Evolutionary conservation across 192 early-diverging fungal species (phyloP).

Genomic region (Funneliformis geosporum): DNA sequence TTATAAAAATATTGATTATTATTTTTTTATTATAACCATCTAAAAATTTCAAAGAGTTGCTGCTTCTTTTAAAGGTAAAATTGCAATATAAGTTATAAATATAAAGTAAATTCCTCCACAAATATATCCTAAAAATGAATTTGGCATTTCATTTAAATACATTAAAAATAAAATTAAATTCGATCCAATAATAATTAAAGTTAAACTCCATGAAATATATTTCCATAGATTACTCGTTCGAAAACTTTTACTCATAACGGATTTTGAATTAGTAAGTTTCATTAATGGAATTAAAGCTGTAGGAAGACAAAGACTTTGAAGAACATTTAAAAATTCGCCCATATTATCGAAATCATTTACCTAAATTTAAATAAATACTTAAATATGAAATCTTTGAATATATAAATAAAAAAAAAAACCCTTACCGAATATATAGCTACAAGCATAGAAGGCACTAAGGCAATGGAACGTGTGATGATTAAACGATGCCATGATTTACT

Average conservation of each 20-base stretch:
- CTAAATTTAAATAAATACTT: neutral
- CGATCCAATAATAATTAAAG: slow-evolving; percentile 53
- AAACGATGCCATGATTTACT: slow-evolving; percentile 62
- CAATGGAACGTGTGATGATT: slow-evolving; percentile 61
- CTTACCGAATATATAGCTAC: slow-evolving; percentile 57
- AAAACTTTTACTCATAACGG: slow-evolving; percentile 48
- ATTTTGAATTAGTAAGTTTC: slow-evolving; percentile 53
- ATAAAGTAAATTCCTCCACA: slow-evolving; percentile 33
- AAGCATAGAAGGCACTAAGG: slow-evolving; percentile 66
- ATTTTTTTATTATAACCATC: too few species aligned
- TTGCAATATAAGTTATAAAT: slow-evolving; percentile 28
- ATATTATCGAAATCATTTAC: slow-evolving; percentile 59
- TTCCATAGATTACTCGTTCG: slow-evolving; percentile 37
- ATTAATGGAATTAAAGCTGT: slow-evolving; percentile 67
- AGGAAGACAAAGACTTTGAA: slow-evolving; percentile 69
- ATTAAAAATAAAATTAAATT: slow-evolving; percentile 53
- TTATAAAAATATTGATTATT: too few species aligned
- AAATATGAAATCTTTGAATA: neutral
- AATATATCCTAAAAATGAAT: slow-evolving; percentile 26
- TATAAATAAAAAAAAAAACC: neutral
- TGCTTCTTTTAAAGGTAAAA: neutral
- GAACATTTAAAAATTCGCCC: slow-evolving; percentile 68
- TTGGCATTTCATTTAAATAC: slow-evolving; percentile 36
- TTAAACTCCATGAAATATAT: slow-evolving; percentile 46
- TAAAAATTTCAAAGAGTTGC: neutral